Percentiles rank a stretch among this genome's conserved stretches.
Evolutionary conservation across 2,329 filamentous ascomycete species (phyloP).

Genomic region (Alternaria sp.): DNA sequence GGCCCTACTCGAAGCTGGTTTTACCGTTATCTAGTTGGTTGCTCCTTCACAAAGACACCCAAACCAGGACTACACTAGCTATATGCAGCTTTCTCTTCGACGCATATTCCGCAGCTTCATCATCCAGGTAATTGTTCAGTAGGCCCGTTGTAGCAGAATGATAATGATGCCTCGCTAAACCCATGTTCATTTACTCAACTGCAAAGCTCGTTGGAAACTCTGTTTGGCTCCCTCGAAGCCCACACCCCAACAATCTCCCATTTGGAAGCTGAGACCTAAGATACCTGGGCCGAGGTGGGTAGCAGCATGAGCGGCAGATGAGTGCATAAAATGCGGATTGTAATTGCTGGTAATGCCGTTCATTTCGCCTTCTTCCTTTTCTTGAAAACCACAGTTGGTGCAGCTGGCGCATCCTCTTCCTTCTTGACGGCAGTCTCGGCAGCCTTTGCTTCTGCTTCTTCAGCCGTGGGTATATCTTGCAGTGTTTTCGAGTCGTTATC

Average conservation of each 20-base stretch:
- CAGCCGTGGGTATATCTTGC: conserved; percentile 43
- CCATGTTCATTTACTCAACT: not conserved
- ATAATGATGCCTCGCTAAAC: not conserved
- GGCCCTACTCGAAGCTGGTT: not conserved
- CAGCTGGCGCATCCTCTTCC: conserved; percentile 35
- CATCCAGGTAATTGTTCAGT: not conserved
- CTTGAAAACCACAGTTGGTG: conserved; percentile 73
- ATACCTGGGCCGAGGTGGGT: not conserved
- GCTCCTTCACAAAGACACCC: not conserved
- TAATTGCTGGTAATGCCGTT: conserved; percentile 2
- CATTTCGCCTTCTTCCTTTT: conserved; percentile 74
- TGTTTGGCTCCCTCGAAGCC: not conserved
- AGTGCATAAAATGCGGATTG: not conserved
- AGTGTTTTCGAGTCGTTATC: conserved; percentile 30
- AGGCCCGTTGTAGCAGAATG: not conserved
- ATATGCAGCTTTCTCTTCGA: not conserved
- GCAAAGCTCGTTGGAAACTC: not conserved
- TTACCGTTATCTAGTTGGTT: not conserved
- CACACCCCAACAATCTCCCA: no score
- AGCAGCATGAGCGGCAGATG: not conserved
- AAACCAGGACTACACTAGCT: not conserved
- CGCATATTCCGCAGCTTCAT: not conserved
- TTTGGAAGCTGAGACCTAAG: not conserved
- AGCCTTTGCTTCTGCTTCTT: conserved; percentile 34
- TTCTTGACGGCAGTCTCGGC: conserved; percentile 27